Base-by-base conservation (phyloP, 169 alveolate genomes). In the Besnoitia besnoiti region DNA sequence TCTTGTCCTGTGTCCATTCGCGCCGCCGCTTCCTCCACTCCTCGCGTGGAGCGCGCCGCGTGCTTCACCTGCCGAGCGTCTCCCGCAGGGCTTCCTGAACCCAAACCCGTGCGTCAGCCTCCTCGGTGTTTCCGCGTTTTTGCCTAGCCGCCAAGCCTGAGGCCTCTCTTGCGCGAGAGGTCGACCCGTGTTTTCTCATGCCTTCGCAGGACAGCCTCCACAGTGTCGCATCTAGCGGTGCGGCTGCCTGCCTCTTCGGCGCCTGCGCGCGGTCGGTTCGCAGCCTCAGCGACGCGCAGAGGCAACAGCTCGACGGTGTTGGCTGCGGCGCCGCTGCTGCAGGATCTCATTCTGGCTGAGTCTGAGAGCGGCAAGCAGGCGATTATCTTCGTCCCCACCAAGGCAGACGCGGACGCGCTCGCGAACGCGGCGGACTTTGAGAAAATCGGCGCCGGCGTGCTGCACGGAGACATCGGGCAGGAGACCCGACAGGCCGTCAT, bases 391-490 rank as follows among this genome's bases (percentile, higher is more conserved):
- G 85, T 82, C n/a, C 85, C 77, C 37, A 91, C 94, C 27, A 91
- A 91, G 89, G 87, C 87, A n/a, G 94, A 91, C 47, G 94, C 94
- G 12, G 94, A 91, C 55, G 92, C 62, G 51, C 61, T 91, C 42
- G 91, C 89, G 49, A 39, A 46, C 51, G 85, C 84, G 67, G 91
- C 46, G 42, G 91, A n/a, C 76, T 49, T 91, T 50, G 85, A 42
- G 33, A 39, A 19, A 14, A 7, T 82, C 89, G 30, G 61, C 51
- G 94, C 89, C 3, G 92, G 92, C 10, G 94, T 87, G 49, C 89
- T 91, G 39, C 94, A 91, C 90, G 94, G 94, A 1, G 94, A 84
- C 85, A 91, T 91, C 47, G 92, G 85, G 46, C 94, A 91, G 55
- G 76, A 55, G 33, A 91, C 94, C 40, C n/a, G 94, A 33, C 91